A percentile compares a stretch with the other conserved stretches of the same genome.
Conservation (phyloP, 2,329 filamentous ascomycete genomes). For the Xylaria sp. region DNA sequence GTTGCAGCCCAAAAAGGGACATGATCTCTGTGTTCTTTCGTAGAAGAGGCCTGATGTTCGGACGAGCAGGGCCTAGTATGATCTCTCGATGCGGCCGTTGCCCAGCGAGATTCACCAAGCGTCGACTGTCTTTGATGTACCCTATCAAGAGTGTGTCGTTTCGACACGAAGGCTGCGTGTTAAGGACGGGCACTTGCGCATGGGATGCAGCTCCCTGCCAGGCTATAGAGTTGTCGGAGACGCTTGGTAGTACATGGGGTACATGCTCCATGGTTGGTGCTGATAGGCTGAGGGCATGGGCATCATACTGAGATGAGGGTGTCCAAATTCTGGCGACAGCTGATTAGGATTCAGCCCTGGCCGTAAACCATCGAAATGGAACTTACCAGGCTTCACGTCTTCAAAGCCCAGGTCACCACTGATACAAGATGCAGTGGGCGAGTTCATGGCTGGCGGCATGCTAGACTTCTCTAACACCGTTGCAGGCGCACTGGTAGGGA, state of each 20-base stretch:
- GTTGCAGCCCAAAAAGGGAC: conserved; percentile 25
- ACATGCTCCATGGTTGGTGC: conserved; percentile 40
- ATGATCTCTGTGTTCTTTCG: conserved; percentile 17
- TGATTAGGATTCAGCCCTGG: conserved; percentile 33
- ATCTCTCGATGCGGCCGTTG: conserved; percentile 28
- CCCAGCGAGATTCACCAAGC: conserved; percentile 33
- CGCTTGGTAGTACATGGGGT: conserved; percentile 41
- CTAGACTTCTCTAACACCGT: conserved; percentile 44
- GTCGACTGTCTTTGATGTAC: conserved; percentile 42
- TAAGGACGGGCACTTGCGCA: conserved; percentile 41
- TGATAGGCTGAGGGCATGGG: conserved; percentile 39
- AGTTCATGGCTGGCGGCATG: conserved; percentile 34
- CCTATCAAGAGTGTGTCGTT: conserved; percentile 41
- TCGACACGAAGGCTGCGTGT: conserved; percentile 35
- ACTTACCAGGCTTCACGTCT: conserved; percentile 39
- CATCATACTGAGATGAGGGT: conserved; percentile 36
- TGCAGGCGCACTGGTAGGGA: conserved; percentile 52
- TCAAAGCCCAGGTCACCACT: conserved; percentile 41
- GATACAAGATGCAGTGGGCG: conserved; percentile 36
- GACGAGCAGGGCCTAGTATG: conserved; percentile 38
- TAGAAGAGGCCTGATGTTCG: conserved; percentile 39
- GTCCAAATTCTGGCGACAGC: conserved; percentile 37
- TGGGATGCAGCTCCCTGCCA: conserved; percentile 14
- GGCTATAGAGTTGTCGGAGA: conserved; percentile 30
- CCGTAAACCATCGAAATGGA: conserved; percentile 9